Evolutionary conservation across 2,329 filamentous ascomycete genomes (phyloP).

Genomic region (Ophiostoma novo-ulmi): DNA sequence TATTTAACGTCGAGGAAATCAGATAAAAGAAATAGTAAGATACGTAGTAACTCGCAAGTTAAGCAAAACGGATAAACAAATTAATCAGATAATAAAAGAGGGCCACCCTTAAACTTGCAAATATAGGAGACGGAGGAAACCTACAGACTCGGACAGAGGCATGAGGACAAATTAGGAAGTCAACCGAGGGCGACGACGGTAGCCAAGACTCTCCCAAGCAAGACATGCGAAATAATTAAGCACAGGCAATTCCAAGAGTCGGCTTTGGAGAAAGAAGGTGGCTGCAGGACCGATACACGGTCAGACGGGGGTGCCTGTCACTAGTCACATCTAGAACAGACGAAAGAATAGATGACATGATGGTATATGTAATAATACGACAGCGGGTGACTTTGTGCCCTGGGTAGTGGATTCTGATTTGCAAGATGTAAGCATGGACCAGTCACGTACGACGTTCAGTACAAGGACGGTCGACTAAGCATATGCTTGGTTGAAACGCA

Average conservation of each 20-base stretch:
- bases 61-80: background rate
- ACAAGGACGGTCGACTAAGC: background rate
- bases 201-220: background rate
- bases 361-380: constrained; percentile 1
- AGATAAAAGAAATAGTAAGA: constrained; percentile 2
- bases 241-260: background rate
- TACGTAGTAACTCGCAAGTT: background rate
- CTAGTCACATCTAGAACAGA: background rate
- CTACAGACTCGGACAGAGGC: background rate
- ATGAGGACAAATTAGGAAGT: background rate
- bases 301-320: background rate
- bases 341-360: background rate
- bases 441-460: background rate
- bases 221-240: background rate
- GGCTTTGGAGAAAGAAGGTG: background rate
- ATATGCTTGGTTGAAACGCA: background rate
- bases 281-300: background rate
- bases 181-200: constrained; percentile 7
- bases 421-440: background rate
- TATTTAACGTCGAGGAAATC: background rate
- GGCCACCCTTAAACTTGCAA: background rate
- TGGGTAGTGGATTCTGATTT: background rate
- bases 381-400: background rate
- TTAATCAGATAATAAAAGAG: constrained; percentile 1
- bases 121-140: background rate